Conservation (phyloP, 1,284 basidiomycete genomes). For the Cutaneotrichosporon sp. region DNA sequence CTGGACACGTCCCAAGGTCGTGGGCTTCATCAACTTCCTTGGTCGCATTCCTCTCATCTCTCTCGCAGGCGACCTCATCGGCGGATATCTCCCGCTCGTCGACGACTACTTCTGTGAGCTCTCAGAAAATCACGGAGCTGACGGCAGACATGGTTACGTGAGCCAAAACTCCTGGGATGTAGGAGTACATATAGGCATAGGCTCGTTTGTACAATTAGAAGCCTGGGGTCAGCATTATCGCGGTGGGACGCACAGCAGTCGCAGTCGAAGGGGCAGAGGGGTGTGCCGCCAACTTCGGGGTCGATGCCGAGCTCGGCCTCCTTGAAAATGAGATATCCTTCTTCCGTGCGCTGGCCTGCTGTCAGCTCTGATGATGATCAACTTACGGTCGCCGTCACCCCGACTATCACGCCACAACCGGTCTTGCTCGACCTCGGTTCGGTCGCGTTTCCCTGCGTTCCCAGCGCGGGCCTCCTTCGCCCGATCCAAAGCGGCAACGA, state of each 20-base stretch:
- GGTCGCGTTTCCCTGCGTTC: conserved; percentile 22
- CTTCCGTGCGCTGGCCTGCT: conserved; percentile 74
- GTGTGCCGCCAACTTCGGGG: conserved; percentile 69
- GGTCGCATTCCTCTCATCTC: conserved; percentile 70
- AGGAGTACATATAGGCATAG: conserved; percentile 11
- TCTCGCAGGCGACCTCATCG: conserved; percentile 70
- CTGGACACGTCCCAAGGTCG: conserved; percentile 79
- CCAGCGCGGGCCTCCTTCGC: conserved; percentile 15
- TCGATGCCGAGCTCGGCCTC: conserved; percentile 79
- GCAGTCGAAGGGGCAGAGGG: conserved; percentile 69
- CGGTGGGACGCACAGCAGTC: conserved; percentile 66
- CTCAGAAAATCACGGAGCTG: not conserved
- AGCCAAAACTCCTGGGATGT: not conserved
- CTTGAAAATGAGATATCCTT: conserved; percentile 80
- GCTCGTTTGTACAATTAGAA: conserved; percentile 49
- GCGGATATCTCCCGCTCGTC: conserved; percentile 89
- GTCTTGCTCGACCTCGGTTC: conserved; percentile 53
- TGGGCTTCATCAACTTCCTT: conserved; percentile 60
- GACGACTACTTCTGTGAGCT: conserved; percentile 90
- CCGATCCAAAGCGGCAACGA: conserved; percentile 16
- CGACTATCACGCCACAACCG: conserved; percentile 71
- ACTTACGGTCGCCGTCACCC: conserved; percentile 69
- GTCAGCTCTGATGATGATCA: conserved; percentile 9
- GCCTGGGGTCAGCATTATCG: conserved; percentile 47
- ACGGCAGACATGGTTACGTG: conserved; percentile 24